These are phyloP conservation scores for Asterella californica DNA, from an alignment of 225 moss, liverwort and hornwort genomes.

Conservation along the genomic window DNA sequence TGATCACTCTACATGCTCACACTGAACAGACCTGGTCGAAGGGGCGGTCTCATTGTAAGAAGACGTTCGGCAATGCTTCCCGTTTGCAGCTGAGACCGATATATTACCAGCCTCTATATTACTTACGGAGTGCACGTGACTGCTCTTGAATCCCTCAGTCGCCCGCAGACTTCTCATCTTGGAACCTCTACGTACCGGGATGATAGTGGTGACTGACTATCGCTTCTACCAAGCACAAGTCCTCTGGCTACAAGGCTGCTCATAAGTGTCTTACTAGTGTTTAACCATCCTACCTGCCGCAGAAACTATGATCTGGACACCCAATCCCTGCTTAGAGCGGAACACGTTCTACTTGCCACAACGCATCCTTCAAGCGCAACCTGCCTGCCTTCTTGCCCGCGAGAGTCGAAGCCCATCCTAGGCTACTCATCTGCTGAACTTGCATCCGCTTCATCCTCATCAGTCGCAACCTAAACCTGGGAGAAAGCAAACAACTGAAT, in stretches of 20 bases:
- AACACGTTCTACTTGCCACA: conserved; percentile 9
- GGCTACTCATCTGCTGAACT: background rate
- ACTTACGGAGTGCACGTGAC: conserved; percentile 35
- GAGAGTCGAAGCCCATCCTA: conserved; percentile 19
- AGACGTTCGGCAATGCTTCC: conserved; percentile 37
- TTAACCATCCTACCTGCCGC: conserved; percentile 9
- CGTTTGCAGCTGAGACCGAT: conserved; percentile 40
- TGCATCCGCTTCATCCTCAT: conserved; percentile 22
- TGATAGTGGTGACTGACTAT: background rate
- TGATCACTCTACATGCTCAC: no score
- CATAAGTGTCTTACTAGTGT: conserved; percentile 1
- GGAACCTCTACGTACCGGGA: background rate
- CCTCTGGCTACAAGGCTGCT: conserved; percentile 1
- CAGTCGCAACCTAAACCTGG: conserved; percentile 18
- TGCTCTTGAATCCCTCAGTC: conserved; percentile 39
- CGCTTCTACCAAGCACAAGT: conserved; percentile 2
- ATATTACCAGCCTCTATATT: conserved; percentile 27
- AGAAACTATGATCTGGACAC: conserved; percentile 6
- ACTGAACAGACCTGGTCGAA: conserved; percentile 31
- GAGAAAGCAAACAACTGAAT: background rate
- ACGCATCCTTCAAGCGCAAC: conserved; percentile 27
- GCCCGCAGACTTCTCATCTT: conserved; percentile 47
- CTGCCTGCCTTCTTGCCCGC: conserved; percentile 29
- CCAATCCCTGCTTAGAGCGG: conserved; percentile 5
- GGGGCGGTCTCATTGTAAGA: conserved; percentile 31